A percentile compares a stretch with the other conserved stretches of the same genome.
These are phyloP conservation scores for Piper longum DNA, from an alignment of 164 flowering plant genomes.

Conservation along the genomic window DNA sequence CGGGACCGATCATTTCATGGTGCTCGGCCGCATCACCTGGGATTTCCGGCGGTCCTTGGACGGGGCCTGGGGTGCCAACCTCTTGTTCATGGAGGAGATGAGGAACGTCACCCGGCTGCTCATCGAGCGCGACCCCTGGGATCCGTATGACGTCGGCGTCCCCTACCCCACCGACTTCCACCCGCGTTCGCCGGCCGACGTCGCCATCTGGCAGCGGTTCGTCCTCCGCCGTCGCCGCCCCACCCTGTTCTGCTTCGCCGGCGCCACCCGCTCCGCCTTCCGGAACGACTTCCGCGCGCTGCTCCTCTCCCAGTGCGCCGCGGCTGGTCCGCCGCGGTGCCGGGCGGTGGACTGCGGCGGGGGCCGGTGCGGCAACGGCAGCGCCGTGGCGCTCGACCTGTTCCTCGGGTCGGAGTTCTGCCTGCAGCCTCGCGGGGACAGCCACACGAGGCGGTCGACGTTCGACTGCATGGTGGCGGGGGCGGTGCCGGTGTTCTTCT, in stretches of 20 bases:
- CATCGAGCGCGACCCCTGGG: conserved; percentile 86
- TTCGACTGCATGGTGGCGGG: conserved; percentile 99
- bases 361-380: conserved; percentile 48
- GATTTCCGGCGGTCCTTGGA: conserved; percentile 75
- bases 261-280: conserved; percentile 45
- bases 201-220: conserved; percentile 52
- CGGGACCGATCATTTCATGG: conserved; percentile 87
- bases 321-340: conserved; percentile 31
- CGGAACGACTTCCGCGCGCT: conserved; percentile 56
- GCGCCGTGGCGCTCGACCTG: conserved; percentile 44
- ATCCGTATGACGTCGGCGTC: conserved; percentile 74
- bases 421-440: conserved; percentile 89
- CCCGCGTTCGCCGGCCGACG: conserved; percentile 46
- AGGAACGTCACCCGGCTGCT: conserved; percentile 64
- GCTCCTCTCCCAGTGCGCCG: conserved; percentile 44
- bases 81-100: conserved; percentile 56
- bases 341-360: conserved; percentile 54
- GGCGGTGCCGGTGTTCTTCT: conserved; percentile 86
- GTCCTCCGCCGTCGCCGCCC: conserved; percentile 33
- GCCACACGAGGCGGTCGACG: conserved; percentile 80
- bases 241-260: conserved; percentile 67
- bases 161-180: conserved; percentile 97
- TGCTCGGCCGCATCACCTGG: conserved; percentile 80
- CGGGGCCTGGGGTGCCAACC: conserved; percentile 72
- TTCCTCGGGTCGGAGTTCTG: conserved; percentile 78